These are phyloP conservation scores for Candida insectorum DNA, from an alignment of 805 yeast genomes.

Conservation along the genomic window DNA sequence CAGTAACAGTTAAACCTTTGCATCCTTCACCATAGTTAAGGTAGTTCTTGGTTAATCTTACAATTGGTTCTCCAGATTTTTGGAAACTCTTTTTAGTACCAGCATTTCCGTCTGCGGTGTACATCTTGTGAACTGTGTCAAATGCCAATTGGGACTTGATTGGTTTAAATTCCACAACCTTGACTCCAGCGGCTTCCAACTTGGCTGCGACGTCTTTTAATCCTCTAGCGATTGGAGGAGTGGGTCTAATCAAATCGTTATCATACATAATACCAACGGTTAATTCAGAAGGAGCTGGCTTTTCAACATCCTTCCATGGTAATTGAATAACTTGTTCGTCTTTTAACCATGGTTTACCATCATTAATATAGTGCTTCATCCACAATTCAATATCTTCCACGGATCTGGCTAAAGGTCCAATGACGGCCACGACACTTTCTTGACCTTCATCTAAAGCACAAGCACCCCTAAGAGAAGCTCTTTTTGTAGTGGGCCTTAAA, in stretches of 20 bases:
- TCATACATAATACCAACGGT: conserved; percentile 62
- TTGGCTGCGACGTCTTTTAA: conserved; percentile 51
- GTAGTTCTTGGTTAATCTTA: conserved; percentile 59
- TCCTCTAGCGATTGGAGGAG: conserved; percentile 61
- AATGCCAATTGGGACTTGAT: conserved; percentile 56
- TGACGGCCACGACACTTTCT: conserved; percentile 61
- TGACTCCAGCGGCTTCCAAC: conserved; percentile 55
- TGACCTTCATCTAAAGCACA: conserved; percentile 57
- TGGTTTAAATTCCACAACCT: conserved; percentile 54
- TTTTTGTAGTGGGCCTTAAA: conserved; percentile 36
- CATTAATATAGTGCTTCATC: conserved; percentile 61
- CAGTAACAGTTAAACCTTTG: conserved; percentile 40
- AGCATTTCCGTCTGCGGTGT: conserved; percentile 67
- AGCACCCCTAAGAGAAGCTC: conserved; percentile 37
- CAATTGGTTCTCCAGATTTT: conserved; percentile 67
- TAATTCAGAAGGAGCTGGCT: conserved; percentile 37
- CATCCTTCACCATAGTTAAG: conserved; percentile 59
- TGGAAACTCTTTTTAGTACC: conserved; percentile 47
- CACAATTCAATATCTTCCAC: conserved; percentile 65
- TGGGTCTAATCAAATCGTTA: conserved; percentile 63
- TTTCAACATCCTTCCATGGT: conserved; percentile 49
- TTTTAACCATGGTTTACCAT: conserved; percentile 60
- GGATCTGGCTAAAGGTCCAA: conserved; percentile 65
- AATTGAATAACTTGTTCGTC: conserved; percentile 47
- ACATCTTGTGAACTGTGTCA: conserved; percentile 54